Percentiles rank a stretch among this genome's conserved stretches.
phyloP scores from a whole-genome alignment of 164 flowering plant species.

The Protea cynaroides region DNA sequence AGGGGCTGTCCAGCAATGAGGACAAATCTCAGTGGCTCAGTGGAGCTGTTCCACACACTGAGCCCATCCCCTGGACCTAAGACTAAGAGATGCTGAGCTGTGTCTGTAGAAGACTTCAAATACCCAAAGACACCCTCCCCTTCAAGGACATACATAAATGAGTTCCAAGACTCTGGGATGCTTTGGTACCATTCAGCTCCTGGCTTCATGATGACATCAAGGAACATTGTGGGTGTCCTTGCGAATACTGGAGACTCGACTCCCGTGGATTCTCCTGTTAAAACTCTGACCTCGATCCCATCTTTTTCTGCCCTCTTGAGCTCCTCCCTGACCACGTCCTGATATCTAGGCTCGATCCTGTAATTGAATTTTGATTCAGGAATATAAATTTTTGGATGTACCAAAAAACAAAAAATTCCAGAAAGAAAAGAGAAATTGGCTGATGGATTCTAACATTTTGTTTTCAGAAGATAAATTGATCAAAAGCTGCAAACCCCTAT shows the following conservation, averaged over 20 bases:
- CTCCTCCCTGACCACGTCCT: slow-evolving; percentile 52
- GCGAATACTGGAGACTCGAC: slow-evolving; percentile 71
- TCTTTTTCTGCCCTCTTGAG: slow-evolving; percentile 51
- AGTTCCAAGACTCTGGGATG: slow-evolving; percentile 70
- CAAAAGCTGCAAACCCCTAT: slow-evolving; percentile 79
- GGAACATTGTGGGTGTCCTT: slow-evolving; percentile 77
- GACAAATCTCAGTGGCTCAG: slow-evolving; percentile 51
- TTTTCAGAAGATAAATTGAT: slow-evolving; percentile 69
- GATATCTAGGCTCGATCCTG: slow-evolving; percentile 85
- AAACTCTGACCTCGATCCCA: slow-evolving; percentile 65
- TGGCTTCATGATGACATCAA: slow-evolving; percentile 67
- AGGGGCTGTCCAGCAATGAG: slow-evolving; percentile 76
- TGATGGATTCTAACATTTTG: slow-evolving; percentile 56
- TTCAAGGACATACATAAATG: slow-evolving; percentile 63
- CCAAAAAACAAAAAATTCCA: no score
- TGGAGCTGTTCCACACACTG: slow-evolving; percentile 67
- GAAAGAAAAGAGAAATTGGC: no score
- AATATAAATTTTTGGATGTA: no score
- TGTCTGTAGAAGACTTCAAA: slow-evolving; percentile 27
- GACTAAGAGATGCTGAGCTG: slow-evolving; percentile 58
- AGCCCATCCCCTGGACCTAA: slow-evolving; percentile 65
- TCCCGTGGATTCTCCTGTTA: slow-evolving; percentile 94
- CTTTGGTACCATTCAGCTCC: slow-evolving; percentile 48
- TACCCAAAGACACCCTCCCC: slow-evolving; percentile 77
- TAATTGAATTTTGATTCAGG: not conserved